Conservation (phyloP, 169 alveolate genomes). For the Cryptosporidium canis region DNA sequence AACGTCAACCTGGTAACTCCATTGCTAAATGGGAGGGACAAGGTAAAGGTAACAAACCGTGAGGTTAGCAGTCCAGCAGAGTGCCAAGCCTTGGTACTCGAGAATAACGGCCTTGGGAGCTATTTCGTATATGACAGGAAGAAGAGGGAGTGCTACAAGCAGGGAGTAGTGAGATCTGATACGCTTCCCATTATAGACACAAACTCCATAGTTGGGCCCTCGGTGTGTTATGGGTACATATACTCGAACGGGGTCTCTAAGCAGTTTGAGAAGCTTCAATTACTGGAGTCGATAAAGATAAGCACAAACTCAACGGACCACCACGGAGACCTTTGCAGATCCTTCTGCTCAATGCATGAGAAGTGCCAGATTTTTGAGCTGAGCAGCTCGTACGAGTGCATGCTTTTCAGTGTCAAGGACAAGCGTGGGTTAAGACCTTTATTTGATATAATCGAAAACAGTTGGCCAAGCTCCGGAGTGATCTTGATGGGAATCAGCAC, state of each 20-base stretch:
- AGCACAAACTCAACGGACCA: conserved; percentile 39
- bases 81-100: conserved; percentile 59
- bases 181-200: conserved; percentile 22
- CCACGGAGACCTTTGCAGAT: conserved; percentile 40
- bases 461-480: conserved; percentile 26
- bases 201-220: conserved; percentile 56
- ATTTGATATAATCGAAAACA: conserved; percentile 26
- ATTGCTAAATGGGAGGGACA: not conserved
- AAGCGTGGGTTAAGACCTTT: not conserved
- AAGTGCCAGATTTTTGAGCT: conserved; percentile 40
- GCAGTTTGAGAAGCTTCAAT: not conserved
- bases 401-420: conserved; percentile 1
- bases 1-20: conserved; percentile 59
- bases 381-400: conserved; percentile 38
- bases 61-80: conserved; percentile 22
- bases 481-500: conserved; percentile 66
- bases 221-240: conserved; percentile 37
- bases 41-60: not conserved
- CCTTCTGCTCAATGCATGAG: conserved; percentile 12
- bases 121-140: conserved; percentile 32
- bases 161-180: conserved; percentile 38
- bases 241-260: conserved; percentile 20
- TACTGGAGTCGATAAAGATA: conserved; percentile 1
- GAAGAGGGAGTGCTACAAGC: conserved; percentile 33
- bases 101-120: conserved; percentile 27